Evolutionary conservation across 2,329 filamentous ascomycete genomes (phyloP).

Genomic region (Claviceps pusilla): DNA sequence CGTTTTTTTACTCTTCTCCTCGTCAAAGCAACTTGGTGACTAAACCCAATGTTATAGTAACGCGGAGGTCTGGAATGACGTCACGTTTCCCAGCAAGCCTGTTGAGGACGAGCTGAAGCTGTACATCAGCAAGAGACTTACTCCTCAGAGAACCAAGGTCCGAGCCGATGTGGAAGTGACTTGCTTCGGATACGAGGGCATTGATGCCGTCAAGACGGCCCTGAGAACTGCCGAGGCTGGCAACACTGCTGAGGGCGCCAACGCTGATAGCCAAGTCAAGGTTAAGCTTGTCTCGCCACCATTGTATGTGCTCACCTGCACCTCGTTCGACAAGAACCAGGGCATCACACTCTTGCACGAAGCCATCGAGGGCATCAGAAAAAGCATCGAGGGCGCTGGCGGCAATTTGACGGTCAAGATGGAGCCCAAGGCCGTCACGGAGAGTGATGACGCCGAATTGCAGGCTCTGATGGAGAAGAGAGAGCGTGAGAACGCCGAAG

Average conservation of each 20-base stretch:
- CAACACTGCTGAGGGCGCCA: slow-evolving; percentile 50
- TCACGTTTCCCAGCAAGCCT: slow-evolving; percentile 70
- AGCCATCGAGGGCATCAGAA: slow-evolving; percentile 75
- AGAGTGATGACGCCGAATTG: slow-evolving; percentile 93
- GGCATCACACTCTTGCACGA: slow-evolving; percentile 77
- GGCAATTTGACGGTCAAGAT: slow-evolving; percentile 86
- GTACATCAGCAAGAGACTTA: slow-evolving; percentile 94
- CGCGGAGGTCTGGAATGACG: slow-evolving; percentile 88
- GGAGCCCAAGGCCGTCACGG: slow-evolving; percentile 97
- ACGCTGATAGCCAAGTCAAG: slow-evolving; percentile 78
- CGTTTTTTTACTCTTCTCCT: not conserved
- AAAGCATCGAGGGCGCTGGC: slow-evolving; percentile 61
- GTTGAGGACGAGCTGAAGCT: slow-evolving; percentile 81
- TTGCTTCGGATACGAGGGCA: slow-evolving; percentile 91
- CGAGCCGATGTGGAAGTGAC: slow-evolving; percentile 94
- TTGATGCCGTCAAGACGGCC: slow-evolving; percentile 92
- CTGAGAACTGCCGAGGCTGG: slow-evolving; percentile 80
- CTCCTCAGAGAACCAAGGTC: slow-evolving; percentile 96
- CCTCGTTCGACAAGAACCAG: slow-evolving; percentile 80
- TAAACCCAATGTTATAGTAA: slow-evolving; percentile 42
- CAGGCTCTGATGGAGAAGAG: slow-evolving; percentile 98
- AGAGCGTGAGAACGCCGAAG: slow-evolving; percentile 92
- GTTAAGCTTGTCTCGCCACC: slow-evolving; percentile 96
- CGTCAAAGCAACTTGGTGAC: not conserved
- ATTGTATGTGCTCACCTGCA: slow-evolving; percentile 88